phyloP scores from a whole-genome alignment of 2,329 filamentous ascomycete species.

The Metarhizium brunneum region DNA sequence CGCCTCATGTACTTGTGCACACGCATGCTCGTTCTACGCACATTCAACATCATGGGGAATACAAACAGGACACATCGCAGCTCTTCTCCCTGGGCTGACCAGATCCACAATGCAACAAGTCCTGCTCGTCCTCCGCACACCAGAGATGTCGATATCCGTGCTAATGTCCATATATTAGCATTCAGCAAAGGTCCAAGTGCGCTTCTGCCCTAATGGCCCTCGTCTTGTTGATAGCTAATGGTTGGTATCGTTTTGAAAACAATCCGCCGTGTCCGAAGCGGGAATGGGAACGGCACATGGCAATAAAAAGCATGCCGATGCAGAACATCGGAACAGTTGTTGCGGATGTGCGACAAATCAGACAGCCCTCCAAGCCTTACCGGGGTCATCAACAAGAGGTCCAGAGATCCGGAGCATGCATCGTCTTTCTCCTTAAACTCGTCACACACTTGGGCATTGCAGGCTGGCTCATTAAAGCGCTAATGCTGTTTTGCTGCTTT shows the following conservation, averaged over 20 bases:
- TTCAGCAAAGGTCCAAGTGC: neutral
- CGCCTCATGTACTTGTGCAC: neutral
- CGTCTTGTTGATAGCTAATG: neutral
- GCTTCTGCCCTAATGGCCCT: neutral
- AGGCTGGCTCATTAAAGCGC: neutral
- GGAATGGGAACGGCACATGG: too few species aligned
- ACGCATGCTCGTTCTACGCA: neutral
- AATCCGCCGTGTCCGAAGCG: too few species aligned
- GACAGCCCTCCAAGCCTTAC: neutral
- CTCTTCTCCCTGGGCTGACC: neutral
- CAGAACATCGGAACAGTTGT: neutral
- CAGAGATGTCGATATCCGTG: neutral
- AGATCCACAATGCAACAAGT: too few species aligned
- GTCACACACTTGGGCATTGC: neutral
- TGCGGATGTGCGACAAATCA: neutral
- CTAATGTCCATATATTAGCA: neutral
- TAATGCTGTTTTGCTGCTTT: neutral
- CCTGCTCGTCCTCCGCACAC: neutral
- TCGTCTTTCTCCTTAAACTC: neutral
- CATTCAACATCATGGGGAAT: neutral
- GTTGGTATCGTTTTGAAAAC: neutral
- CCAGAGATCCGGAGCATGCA: neutral
- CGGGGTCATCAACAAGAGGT: neutral
- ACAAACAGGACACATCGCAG: neutral
- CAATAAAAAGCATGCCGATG: neutral